Base-by-base conservation (phyloP, 208 protist species). In the Leptomonas pyrrhocoris region DNA sequence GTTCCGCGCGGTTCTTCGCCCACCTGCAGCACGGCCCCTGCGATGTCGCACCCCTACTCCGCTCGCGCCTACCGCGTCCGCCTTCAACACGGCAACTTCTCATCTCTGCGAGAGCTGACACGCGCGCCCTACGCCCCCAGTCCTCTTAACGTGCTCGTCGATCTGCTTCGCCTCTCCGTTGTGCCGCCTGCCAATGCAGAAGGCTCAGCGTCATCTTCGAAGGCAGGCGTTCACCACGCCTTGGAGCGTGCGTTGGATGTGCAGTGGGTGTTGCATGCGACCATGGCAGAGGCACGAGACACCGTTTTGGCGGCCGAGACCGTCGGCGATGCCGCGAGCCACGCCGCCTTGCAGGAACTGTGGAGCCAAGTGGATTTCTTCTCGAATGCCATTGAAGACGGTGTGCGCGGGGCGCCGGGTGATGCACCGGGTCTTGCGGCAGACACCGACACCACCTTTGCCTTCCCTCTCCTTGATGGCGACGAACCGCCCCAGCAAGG, bases 51-150 rank as follows among this genome's bases (percentile, higher is more conserved):
- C 59, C 72, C 63, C 18, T 77, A 78, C 65, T 85, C 84, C 5
- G 64, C 68, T 13, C 71, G 81, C 18, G 86, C 86, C 38, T 95
- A 95, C 68, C 74, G 83, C 27, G 64, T 75, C 43, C 83, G 84
- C 0, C 51, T 95, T 16, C 62, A 72, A 28, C 55, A 78, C 15
- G 85, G 83, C n/a, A 74, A 53, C 31, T 85, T 89, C 49, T 59
- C 79, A 7, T 73, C 65, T 25, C 58, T 95, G 25, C 48, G 70
- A 6, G 74, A 84, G 51, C 77, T 95, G 48, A 62, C 79, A 4
- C 80, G 76, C 50, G 70, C 83, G 4, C 86, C 86, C 25, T 95
- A 92, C 72, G 86, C 88, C 11, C 82, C 83, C 34, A 34, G 63
- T 0, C 82, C 84, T 13, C 75, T 94, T 16, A 72, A 75, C 19